Conservation (phyloP, 1,139 yeast genomes). For the Ogataea hybrid region DNA sequence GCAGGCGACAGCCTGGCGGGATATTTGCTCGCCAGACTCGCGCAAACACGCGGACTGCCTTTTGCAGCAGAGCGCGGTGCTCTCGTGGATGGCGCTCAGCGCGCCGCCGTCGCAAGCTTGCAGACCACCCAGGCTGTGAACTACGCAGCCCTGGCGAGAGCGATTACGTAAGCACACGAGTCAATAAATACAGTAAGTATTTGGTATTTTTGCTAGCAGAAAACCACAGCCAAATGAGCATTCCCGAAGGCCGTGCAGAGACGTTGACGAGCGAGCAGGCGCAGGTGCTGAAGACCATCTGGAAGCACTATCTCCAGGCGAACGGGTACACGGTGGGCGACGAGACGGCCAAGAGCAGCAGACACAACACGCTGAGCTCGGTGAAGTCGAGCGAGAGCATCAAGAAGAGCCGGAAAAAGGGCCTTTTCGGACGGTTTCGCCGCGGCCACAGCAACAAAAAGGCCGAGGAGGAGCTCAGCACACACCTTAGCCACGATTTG, state of each 20-base stretch:
- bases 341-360: conserved; percentile 21
- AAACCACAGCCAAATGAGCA: conserved; percentile 2
- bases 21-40: conserved; percentile 35
- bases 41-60: conserved; percentile 19
- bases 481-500: conserved; percentile 7
- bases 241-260: conserved; percentile 53
- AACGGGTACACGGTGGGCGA: conserved; percentile 47
- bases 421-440: conserved; percentile 26
- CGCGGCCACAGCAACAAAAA: conserved; percentile 21
- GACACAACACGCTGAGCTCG: conserved; percentile 24
- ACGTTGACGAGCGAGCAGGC: conserved; percentile 64
- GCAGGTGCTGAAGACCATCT: conserved; percentile 64
- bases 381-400: conserved; percentile 15
- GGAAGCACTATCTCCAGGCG: conserved; percentile 64
- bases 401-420: conserved; percentile 29
- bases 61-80: conserved; percentile 7
- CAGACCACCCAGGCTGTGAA: conserved; percentile 27
- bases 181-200: neutral
- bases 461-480: conserved; percentile 20
- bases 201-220: neutral
- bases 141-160: neutral
- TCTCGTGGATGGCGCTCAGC: conserved; percentile 41
- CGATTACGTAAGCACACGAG: conserved; percentile 4
- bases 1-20: conserved; percentile 76
- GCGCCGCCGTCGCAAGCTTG: conserved; percentile 46